Evolutionary conservation across 176 grass and related monocot species (phyloP).

Genomic region (Saccharum spontaneum): DNA sequence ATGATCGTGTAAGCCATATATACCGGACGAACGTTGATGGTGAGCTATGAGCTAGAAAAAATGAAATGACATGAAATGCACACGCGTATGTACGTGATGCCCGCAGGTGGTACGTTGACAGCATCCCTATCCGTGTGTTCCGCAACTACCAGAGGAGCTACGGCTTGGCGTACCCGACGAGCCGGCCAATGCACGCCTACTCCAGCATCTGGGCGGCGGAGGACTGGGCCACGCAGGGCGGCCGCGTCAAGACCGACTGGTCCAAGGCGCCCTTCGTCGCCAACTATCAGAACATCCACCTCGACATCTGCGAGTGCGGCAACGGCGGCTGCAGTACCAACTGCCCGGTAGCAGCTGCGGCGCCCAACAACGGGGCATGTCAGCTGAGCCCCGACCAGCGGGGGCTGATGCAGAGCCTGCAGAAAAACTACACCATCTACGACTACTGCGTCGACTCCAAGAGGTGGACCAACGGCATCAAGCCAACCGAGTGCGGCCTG

Average conservation of each 20-base stretch:
- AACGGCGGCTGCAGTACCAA: not conserved
- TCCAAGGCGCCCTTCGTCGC: constrained; percentile 53
- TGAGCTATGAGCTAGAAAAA: not conserved
- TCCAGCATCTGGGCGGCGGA: constrained; percentile 72
- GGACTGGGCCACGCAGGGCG: constrained; percentile 69
- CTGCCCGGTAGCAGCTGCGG: constrained; percentile 18
- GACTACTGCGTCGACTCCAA: constrained; percentile 61
- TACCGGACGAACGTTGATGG: not conserved
- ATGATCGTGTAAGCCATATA: constrained; percentile 52
- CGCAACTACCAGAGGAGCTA: constrained; percentile 51
- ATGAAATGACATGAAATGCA: not conserved
- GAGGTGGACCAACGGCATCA: constrained; percentile 22
- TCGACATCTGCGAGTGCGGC: constrained; percentile 45
- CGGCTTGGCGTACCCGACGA: constrained; percentile 51
- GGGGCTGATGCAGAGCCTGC: constrained; percentile 43
- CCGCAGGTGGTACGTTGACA: constrained; percentile 67
- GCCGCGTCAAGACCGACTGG: constrained; percentile 62
- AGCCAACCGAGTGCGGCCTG: constrained; percentile 53
- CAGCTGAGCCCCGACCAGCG: constrained; percentile 27
- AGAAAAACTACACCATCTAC: constrained; percentile 53
- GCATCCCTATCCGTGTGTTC: constrained; percentile 56
- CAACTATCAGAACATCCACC: constrained; percentile 40
- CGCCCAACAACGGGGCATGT: not conserved
- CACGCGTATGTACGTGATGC: no score
- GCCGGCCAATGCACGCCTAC: constrained; percentile 51